These are phyloP conservation scores for Favolaschia claudopus DNA, from an alignment of 768 basidiomycete genomes.

Conservation along the genomic window DNA sequence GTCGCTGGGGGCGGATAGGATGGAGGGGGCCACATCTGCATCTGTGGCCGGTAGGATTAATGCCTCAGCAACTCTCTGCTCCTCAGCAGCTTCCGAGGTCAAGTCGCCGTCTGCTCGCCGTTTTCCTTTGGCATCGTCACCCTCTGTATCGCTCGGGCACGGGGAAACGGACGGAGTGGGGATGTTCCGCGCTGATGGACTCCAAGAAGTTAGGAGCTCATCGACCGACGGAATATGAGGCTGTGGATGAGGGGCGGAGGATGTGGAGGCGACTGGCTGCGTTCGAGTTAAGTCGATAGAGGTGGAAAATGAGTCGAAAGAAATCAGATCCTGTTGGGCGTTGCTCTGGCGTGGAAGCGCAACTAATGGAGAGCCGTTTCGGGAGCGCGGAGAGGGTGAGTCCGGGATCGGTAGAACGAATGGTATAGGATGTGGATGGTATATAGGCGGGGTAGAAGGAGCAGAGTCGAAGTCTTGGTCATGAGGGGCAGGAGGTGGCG, in stretches of 20 bases:
- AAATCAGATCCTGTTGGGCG: constrained; percentile 43
- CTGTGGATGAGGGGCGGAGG: constrained; percentile 13
- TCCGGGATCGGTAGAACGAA: constrained; percentile 6
- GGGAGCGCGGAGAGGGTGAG: constrained; percentile 9
- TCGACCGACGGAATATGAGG: constrained; percentile 34
- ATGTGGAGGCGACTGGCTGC: constrained; percentile 23
- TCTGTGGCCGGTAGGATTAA: constrained; percentile 2
- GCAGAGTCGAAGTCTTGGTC: constrained; percentile 19
- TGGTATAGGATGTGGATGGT: constrained; percentile 16
- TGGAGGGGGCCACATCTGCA: not conserved
- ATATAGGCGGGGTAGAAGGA: constrained; percentile 14
- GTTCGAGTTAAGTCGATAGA: constrained; percentile 27
- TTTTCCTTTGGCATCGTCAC: constrained; percentile 4
- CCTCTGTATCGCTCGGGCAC: constrained; percentile 3
- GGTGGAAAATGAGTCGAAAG: constrained; percentile 51
- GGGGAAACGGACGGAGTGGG: constrained; percentile 9
- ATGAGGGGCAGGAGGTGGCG: constrained; percentile 58
- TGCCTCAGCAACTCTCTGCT: constrained; percentile 22
- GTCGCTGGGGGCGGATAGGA: not conserved
- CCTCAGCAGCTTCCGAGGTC: constrained; percentile 22
- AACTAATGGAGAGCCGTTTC: constrained; percentile 19
- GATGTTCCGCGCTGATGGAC: constrained; percentile 15
- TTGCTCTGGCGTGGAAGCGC: constrained; percentile 11
- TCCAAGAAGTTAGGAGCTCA: constrained; percentile 34
- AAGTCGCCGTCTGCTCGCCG: not conserved